These are phyloP conservation scores for Crassisporium funariophilum DNA, from an alignment of 768 basidiomycete species.

Conservation along the genomic window DNA sequence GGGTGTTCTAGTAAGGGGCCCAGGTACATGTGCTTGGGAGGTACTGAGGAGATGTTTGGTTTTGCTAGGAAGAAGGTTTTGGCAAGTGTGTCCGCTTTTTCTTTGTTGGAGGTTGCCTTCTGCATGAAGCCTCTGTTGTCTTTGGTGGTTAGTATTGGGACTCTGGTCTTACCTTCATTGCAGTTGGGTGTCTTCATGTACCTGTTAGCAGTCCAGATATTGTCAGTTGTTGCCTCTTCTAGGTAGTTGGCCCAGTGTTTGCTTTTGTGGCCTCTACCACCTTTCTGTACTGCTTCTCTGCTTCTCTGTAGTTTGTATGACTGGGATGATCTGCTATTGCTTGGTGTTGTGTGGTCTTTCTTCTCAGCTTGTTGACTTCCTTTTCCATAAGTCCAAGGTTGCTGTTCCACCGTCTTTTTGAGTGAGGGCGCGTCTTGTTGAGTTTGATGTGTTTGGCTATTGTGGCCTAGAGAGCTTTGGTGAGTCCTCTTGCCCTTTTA, in stretches of 20 bases:
- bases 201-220: not conserved
- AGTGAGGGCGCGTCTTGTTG: constrained; percentile 1
- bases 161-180: not conserved
- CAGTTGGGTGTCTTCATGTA: not conserved
- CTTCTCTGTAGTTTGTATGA: not conserved
- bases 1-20: not conserved
- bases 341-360: not conserved
- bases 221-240: not conserved
- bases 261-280: not conserved
- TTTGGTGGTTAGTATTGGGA: not conserved
- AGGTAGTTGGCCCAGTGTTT: not conserved
- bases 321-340: not conserved
- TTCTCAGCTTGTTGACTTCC: not conserved
- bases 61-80: not conserved
- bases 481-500: not conserved
- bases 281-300: not conserved
- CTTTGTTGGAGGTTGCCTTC: not conserved
- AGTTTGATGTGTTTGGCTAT: not conserved
- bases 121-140: not conserved
- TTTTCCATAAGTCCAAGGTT: not conserved
- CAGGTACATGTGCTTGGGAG: not conserved
- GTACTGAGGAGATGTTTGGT: not conserved
- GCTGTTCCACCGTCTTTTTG: constrained; percentile 5
- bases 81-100: not conserved
- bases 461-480: not conserved